A percentile compares a stretch with the other conserved stretches of the same genome.
Evolutionary conservation across 345 rosid species (phyloP).

Genomic region (thale cress (Arabidopsis thaliana)): DNA sequence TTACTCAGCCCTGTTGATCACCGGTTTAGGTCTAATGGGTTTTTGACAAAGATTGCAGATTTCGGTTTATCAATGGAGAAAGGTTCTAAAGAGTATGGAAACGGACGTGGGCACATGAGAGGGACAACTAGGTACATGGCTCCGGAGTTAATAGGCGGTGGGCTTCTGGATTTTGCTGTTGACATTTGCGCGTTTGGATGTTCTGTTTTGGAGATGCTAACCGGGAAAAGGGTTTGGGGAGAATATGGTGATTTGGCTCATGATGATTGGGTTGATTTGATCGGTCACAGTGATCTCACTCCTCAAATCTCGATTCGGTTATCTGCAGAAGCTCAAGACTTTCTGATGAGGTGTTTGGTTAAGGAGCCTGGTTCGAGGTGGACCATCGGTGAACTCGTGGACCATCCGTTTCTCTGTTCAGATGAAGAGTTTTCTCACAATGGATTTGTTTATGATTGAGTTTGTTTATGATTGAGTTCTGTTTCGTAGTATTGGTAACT

Average conservation of each 20-base stretch:
- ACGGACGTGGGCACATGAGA: conserved; percentile 17
- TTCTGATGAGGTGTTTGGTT: conserved; percentile 28
- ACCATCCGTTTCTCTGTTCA: background rate
- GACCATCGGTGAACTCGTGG: background rate
- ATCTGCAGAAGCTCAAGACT: conserved; percentile 22
- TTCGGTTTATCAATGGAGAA: conserved; percentile 31
- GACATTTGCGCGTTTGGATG: conserved; percentile 30
- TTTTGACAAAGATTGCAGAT: background rate
- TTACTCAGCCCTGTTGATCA: background rate
- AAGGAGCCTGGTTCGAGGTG: background rate
- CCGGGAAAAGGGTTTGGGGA: background rate
- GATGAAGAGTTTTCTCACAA: background rate
- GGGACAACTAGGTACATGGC: conserved; percentile 20
- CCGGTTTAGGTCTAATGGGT: background rate
- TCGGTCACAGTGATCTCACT: background rate
- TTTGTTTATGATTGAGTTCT: background rate
- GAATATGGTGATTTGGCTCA: background rate
- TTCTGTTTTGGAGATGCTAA: conserved; percentile 35
- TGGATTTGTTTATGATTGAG: background rate
- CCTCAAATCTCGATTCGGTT: conserved; percentile 9
- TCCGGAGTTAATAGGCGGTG: conserved; percentile 13
- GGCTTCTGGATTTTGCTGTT: background rate
- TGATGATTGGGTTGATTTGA: background rate
- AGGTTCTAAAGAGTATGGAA: background rate
- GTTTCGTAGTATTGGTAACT: background rate